These are phyloP conservation scores for Penicillium decumbens DNA, from an alignment of 2,329 filamentous ascomycete genomes.

Conservation along the genomic window DNA sequence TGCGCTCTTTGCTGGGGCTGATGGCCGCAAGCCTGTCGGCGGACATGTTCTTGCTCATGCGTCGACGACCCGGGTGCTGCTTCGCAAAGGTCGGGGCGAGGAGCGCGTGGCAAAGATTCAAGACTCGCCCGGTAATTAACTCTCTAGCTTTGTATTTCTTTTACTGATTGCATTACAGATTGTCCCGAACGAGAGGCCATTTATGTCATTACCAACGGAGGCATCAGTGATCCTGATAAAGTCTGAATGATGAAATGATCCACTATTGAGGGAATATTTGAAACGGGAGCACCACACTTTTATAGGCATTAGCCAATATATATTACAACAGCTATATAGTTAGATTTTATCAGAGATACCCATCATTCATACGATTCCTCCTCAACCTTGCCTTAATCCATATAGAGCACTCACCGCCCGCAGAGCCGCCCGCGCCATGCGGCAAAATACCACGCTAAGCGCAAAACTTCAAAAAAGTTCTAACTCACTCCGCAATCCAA, in stretches of 20 bases:
- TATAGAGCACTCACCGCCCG: slow-evolving; percentile 11
- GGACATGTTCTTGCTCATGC: slow-evolving; percentile 67
- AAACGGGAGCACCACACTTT: neutral
- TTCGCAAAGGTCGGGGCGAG: slow-evolving; percentile 65
- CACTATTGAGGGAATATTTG: neutral
- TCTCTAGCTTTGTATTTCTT: neutral
- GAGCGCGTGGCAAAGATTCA: slow-evolving; percentile 67
- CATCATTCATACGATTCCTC: neutral
- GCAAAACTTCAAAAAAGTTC: slow-evolving; percentile 20
- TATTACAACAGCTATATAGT: neutral
- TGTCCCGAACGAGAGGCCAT: slow-evolving; percentile 65
- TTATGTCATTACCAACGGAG: slow-evolving; percentile 65
- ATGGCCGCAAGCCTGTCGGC: slow-evolving; percentile 63
- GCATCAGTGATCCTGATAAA: slow-evolving; percentile 65
- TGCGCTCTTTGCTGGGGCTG: slow-evolving; percentile 62
- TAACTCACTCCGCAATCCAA: slow-evolving; percentile 6
- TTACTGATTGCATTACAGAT: slow-evolving; percentile 43
- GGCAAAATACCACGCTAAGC: slow-evolving; percentile 21
- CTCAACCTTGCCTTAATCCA: neutral
- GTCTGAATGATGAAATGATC: slow-evolving; percentile 33
- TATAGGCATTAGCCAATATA: neutral
- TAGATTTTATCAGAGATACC: neutral
- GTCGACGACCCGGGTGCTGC: slow-evolving; percentile 60
- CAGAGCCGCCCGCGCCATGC: slow-evolving; percentile 8
- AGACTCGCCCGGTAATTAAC: slow-evolving; percentile 56